These are phyloP conservation scores for Aleurites moluccanus DNA, from an alignment of 441 rosid genomes.

Conservation along the genomic window DNA sequence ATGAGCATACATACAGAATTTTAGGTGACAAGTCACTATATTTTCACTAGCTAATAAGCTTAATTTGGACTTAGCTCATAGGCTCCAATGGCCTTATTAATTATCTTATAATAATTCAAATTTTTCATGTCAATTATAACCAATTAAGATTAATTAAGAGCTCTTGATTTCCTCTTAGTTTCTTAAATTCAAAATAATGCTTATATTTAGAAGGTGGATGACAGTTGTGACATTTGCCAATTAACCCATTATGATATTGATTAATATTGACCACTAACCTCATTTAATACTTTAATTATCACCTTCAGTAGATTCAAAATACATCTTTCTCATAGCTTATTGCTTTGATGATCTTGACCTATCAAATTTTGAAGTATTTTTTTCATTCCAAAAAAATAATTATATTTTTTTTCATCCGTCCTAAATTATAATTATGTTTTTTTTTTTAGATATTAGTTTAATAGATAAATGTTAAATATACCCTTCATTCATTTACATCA, in stretches of 20 bases:
- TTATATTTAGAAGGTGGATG: slow-evolving; percentile 25
- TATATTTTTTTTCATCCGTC: no score
- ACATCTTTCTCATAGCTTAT: not conserved
- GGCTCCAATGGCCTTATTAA: not conserved
- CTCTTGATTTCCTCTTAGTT: not conserved
- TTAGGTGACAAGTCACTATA: slow-evolving; percentile 20
- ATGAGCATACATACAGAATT: slow-evolving; percentile 23
- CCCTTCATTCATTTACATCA: no score
- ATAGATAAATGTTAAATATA: no score
- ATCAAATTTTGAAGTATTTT: not conserved
- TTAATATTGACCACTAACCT: slow-evolving; percentile 22
- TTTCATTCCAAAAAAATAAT: no score
- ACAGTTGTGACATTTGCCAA: slow-evolving; percentile 20
- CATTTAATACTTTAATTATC: slow-evolving; percentile 17
- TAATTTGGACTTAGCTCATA: slow-evolving; percentile 13
- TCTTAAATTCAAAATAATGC: not conserved
- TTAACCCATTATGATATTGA: not conserved
- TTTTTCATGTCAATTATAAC: not conserved
- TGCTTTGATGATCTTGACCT: not conserved
- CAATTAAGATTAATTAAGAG: not conserved
- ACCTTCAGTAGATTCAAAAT: slow-evolving; percentile 9
- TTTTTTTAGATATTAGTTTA: no score
- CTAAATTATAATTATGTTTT: no score
- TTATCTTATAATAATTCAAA: not conserved
- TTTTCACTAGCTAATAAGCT: not conserved